Evolutionary conservation across 164 flowering plant genomes (phyloP), one percentile per base, ranked within the genome.

Genomic region (Dillenia turbinata): DNA sequence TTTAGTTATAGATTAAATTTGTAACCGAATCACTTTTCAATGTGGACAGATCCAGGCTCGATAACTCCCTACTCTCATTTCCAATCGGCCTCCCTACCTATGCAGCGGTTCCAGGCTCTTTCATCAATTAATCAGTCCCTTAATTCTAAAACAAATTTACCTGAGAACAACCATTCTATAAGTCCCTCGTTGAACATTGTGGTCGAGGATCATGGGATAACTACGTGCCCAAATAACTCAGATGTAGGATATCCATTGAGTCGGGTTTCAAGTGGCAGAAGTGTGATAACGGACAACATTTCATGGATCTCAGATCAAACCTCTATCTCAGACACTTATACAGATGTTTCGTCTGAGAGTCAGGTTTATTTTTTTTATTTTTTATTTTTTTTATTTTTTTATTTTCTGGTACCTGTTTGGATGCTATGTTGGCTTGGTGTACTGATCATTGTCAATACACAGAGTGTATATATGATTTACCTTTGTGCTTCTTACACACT

Each of bases 81-180:
- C 44, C 66, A 52, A 22, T 71, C 85, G 61, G 57, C 81, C 66
- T 77, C 86, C 60, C 69, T 84, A 12, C 69, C 75, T 8, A 54
- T 54, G 58, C 92, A 86, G 72, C 73, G 81, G 9, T 63, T 70
- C 66, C 85, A 78, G 54, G 89, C 88, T 61, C 85, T 84, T 69
- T 77, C 89, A 56, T 61, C 67, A 43, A 60, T 82, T 19, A 88
- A 86, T 54, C 77, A 77, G 56, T 60, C 68, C 54, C 56, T 71
- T 44, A 68, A 65, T 53, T 57, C 62, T 69, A 75, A 50, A 70
- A 46, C 71, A 12, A 61, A n/a, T 44, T 66, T 78, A 48, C 16
- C 15, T 57, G 77, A 72, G 46, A 46, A 22, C 47, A 44, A 47
- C 66, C 73, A 73, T 61, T 66, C 69, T 44, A 68, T 70, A 50